Base-by-base conservation (phyloP, 306 rosid species). In the Fragaria iinumae region DNA sequence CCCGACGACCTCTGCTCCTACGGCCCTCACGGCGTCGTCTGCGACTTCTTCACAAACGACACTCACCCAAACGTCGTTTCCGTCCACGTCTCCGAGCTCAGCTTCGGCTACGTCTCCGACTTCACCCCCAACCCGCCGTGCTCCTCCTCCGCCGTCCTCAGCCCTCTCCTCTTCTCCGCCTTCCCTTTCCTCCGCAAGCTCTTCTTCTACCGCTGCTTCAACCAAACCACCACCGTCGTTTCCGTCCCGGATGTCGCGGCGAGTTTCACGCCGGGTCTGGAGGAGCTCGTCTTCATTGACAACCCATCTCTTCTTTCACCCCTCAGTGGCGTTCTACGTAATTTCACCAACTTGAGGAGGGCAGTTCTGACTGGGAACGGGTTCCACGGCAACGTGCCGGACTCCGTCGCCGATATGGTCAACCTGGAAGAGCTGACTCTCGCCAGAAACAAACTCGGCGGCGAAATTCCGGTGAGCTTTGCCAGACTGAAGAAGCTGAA, bases 201-300 rank as follows among this genome's bases (percentile, higher is more conserved):
- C 69, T 89, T 90, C 89, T 89, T 93, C 70, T 93, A 90, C 80
- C 85, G 81, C 45, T 93, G 97, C 86, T 93, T 93, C 88, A 86
- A 90, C 81, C 75, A 39, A 3, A 29, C 82, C 25, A 29, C 82
- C 25, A 79, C 14, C 11, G 82, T 83, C n/a, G 82, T 84, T 47
- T 76, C 83, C 10, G 21, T 84, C 9, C 84, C 88, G 23, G 74
- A 62, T 13, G n/a, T 50, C 14, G 6, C 73, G 0, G 69, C 79
- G 2, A 21, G 85, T 23, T 64, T 84, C 23, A 66, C 74, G 53
- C 47, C 84, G 6, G 43, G 71, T 17, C 84, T 93, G 8, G 85
- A 90, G 62, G 97, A 93, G 81, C 87, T 91, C 2, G 91, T 91
- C 8, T 89, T 90, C 69, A 74, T 93, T 27, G 88, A 90, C 5